These are phyloP conservation scores for Bolboschoenoplectus hybrid DNA, from an alignment of 202 grass and related monocot genomes.

Conservation along the genomic window DNA sequence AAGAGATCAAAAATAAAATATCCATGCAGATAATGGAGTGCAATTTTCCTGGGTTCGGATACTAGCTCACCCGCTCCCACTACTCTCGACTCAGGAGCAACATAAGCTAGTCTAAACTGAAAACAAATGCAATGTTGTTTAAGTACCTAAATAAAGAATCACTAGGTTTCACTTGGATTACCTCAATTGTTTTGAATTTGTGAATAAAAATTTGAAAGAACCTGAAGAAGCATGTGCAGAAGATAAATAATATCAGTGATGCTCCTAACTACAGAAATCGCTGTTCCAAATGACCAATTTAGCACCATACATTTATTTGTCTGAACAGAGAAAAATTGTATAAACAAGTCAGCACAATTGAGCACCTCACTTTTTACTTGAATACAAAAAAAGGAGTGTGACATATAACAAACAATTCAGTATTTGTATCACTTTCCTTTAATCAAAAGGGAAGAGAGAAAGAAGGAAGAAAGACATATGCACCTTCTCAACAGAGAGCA, in stretches of 20 bases:
- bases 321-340: slow-evolving; percentile 48
- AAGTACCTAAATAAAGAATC: slow-evolving; percentile 21
- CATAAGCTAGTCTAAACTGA: slow-evolving; percentile 96
- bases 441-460: not conserved
- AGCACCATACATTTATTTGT: slow-evolving; percentile 76
- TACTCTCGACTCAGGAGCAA: slow-evolving; percentile 89
- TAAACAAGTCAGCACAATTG: slow-evolving; percentile 17
- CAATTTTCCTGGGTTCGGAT: slow-evolving; percentile 83
- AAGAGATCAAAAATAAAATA: slow-evolving; percentile 90
- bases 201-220: slow-evolving; percentile 29
- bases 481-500: slow-evolving; percentile 74
- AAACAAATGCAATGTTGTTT: slow-evolving; percentile 38
- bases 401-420: not conserved
- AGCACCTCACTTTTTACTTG: not conserved
- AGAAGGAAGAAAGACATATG: slow-evolving; percentile 24
- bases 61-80: slow-evolving; percentile 93
- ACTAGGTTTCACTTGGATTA: not conserved
- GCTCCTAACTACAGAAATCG: slow-evolving; percentile 76
- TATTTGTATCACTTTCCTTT: not conserved
- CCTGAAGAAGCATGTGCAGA: slow-evolving; percentile 96
- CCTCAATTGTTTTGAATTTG: not conserved
- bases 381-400: slow-evolving; percentile 6
- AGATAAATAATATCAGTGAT: slow-evolving; percentile 90
- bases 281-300: slow-evolving; percentile 66
- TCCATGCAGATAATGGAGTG: slow-evolving; percentile 69